These are phyloP conservation scores for Podospora australis DNA, from an alignment of 495 filamentous ascomycete genomes.

Conservation along the genomic window DNA sequence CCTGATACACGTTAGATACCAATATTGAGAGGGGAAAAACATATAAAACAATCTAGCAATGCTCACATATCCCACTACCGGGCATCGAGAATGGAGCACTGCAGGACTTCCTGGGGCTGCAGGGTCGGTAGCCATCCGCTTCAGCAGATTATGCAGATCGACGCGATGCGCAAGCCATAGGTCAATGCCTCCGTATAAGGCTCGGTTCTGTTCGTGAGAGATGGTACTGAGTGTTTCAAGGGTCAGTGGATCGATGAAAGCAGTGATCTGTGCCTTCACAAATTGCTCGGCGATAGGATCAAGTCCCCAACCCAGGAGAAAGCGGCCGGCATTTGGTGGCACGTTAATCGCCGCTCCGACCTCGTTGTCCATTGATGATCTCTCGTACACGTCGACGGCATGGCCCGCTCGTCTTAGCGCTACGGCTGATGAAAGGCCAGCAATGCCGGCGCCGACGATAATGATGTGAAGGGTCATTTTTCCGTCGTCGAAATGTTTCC, in stretches of 20 bases:
- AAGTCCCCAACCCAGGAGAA: slow-evolving; percentile 36
- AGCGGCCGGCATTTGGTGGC: slow-evolving; percentile 42
- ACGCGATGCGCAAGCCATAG: slow-evolving; percentile 8
- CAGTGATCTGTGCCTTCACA: not conserved
- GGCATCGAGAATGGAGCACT: slow-evolving; percentile 21
- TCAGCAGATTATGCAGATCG: slow-evolving; percentile 37
- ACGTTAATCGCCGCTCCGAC: slow-evolving; percentile 49
- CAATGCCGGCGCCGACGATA: slow-evolving; percentile 49
- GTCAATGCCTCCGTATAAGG: not conserved
- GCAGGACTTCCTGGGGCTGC: slow-evolving; percentile 22
- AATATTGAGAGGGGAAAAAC: not conserved
- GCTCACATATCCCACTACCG: slow-evolving; percentile 21
- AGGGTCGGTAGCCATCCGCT: slow-evolving; percentile 27
- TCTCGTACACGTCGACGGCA: slow-evolving; percentile 47
- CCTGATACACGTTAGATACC: not conserved
- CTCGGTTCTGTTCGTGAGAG: not conserved
- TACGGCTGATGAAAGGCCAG: slow-evolving; percentile 48
- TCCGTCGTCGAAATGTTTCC: too few relatives aligned
- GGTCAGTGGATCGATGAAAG: not conserved
- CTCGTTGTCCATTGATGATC: slow-evolving; percentile 46
- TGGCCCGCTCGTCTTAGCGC: slow-evolving; percentile 46
- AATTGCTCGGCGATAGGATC: slow-evolving; percentile 8
- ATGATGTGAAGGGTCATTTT: slow-evolving; percentile 26
- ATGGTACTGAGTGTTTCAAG: not conserved
- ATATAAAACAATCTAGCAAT: not conserved